Conservation (phyloP, 495 filamentous ascomycete species). For the Penicillium antarcticum region DNA sequence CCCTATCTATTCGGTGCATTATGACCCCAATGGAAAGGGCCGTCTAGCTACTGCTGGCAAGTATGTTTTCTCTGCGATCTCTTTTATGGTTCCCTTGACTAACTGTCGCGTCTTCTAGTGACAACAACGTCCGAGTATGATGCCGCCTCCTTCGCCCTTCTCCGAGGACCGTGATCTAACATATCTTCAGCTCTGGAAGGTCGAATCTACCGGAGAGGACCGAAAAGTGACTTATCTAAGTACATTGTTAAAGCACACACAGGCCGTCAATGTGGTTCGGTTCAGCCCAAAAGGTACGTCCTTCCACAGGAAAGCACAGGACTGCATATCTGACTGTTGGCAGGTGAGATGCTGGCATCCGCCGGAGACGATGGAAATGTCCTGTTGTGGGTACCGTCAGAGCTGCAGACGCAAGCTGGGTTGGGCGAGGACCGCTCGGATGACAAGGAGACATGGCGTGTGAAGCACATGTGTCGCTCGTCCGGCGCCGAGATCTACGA, state of each 20-base stretch:
- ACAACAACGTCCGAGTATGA: slow-evolving; percentile 93
- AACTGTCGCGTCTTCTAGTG: slow-evolving; percentile 42
- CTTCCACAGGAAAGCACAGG: not conserved
- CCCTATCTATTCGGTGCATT: slow-evolving; percentile 94
- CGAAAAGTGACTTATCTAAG: slow-evolving; percentile 86
- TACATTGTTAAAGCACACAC: slow-evolving; percentile 87
- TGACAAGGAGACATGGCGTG: slow-evolving; percentile 94
- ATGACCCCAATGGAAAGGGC: slow-evolving; percentile 89
- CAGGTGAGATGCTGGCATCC: slow-evolving; percentile 89
- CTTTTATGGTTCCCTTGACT: not conserved
- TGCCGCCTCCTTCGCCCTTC: slow-evolving; percentile 12
- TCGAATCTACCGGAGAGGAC: slow-evolving; percentile 83
- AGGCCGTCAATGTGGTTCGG: slow-evolving; percentile 96
- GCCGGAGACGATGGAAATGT: slow-evolving; percentile 97
- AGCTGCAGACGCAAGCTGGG: slow-evolving; percentile 57
- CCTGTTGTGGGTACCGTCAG: slow-evolving; percentile 89
- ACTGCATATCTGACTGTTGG: slow-evolving; percentile 21
- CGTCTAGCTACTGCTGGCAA: slow-evolving; percentile 89
- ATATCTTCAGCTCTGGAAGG: slow-evolving; percentile 73
- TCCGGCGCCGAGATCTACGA: slow-evolving; percentile 95
- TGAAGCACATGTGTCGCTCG: slow-evolving; percentile 96
- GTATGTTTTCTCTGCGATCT: slow-evolving; percentile 24
- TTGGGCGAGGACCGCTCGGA: slow-evolving; percentile 84
- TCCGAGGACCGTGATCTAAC: slow-evolving; percentile 27
- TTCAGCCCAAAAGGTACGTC: slow-evolving; percentile 83